Evolutionary conservation across 2,329 filamentous ascomycete genomes (phyloP), one percentile per base, ranked within the genome.

Genomic region (Xylaria sp.): DNA sequence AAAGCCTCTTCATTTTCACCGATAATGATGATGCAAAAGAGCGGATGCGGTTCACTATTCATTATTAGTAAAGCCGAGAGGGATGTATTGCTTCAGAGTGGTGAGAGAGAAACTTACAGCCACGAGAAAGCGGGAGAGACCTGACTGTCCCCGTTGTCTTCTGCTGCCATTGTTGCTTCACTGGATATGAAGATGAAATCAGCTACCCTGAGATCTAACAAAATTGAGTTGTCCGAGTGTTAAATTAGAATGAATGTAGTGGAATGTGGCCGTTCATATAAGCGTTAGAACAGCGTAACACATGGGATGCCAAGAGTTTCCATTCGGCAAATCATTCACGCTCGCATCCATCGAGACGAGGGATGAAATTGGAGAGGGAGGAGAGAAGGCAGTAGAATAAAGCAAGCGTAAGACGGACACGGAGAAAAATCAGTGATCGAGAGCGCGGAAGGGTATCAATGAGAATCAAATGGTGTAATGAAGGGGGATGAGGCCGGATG

Each of bases 11-110:
- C 83, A 0, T 86, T 81, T 2, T 81, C 78, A 0, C 87, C 87
- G 33, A 88, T 83, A 1, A 88, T 76, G 54, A 88, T 77, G 20
- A 89, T 84, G 51, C 87, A 85, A 70, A 89, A 88, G 9, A 83
- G 81, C 0, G 86, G 83, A 71, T 89, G 87, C 1, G 87, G 84
- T 56, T 87, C 79, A 1, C 87, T 87, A 7, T 38, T 23, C 31
- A 67, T 77, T 36, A 53, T 66, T 33, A 66, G 64, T 54, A 59
- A 38, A 53, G 9, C 17, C 31, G 23, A 36, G 17, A 31, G 13
- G 20, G 40, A 31, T n/a, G 46, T 51, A 60, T 23, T 17, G 23
- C 13, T 10, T 26, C 10, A 36, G 6, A 53, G 46, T n/a, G 20
- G 15, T 49, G 60, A 56, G 54, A 62, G 51, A 60, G 31, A 60